A percentile compares a stretch with the other conserved stretches of the same genome.
Evolutionary conservation across 176 grass and related monocot genomes (phyloP).

Genomic region (Rhipidocladum racemiflorum): DNA sequence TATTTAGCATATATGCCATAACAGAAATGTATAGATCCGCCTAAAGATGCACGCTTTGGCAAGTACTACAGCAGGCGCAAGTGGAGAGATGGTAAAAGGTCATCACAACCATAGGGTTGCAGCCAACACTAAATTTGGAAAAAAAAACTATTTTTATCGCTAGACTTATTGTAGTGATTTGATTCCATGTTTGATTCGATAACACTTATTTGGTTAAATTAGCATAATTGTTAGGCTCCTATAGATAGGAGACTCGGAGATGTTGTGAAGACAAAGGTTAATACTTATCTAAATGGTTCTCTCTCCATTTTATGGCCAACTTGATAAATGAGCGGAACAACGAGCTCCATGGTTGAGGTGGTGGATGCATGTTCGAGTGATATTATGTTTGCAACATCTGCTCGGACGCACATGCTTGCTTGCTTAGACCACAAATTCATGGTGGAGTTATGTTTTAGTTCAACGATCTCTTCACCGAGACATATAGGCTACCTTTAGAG

Average conservation of each 20-base stretch:
- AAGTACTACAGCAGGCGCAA: constrained; percentile 44
- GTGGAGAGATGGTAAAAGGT: constrained; percentile 21
- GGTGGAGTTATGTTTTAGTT: not conserved
- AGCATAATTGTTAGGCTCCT: constrained; percentile 18
- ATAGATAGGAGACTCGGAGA: not conserved
- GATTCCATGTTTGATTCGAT: no score
- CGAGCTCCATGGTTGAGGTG: not conserved
- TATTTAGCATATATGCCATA: constrained; percentile 40
- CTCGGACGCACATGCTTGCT: not conserved
- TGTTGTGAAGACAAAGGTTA: not conserved
- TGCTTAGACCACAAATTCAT: not conserved
- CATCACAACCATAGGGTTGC: constrained; percentile 10
- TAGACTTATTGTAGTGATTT: not conserved
- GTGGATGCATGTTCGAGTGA: not conserved
- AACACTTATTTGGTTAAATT: constrained; percentile 5
- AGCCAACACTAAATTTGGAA: not conserved
- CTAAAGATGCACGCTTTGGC: not conserved
- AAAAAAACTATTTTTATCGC: not conserved
- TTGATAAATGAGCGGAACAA: not conserved
- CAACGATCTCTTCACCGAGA: not conserved
- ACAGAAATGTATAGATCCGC: constrained; percentile 33
- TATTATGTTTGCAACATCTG: not conserved
- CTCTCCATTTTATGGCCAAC: not conserved
- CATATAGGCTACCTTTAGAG: not conserved
- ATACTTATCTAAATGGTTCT: constrained; percentile 1